Evolutionary conservation across 768 basidiomycete genomes (phyloP).

Genomic region (Hypsizygus marmoreus): DNA sequence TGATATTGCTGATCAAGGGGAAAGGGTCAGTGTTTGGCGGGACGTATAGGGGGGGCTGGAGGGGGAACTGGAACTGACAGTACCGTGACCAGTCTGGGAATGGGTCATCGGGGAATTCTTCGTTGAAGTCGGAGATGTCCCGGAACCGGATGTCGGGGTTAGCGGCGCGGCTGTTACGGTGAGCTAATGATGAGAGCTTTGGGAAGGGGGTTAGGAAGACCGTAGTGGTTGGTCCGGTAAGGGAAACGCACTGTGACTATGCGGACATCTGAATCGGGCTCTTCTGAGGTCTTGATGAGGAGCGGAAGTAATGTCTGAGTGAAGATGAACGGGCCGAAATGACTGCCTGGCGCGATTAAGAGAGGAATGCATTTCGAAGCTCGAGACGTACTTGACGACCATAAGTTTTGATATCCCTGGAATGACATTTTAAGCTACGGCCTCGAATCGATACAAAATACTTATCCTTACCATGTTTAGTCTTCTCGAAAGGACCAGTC

Average conservation of each 20-base stretch:
- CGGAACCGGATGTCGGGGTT: conserved; percentile 27
- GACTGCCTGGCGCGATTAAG: conserved; percentile 15
- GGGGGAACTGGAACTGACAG: conserved; percentile 19
- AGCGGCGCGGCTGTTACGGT: conserved; percentile 21
- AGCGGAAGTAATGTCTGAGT: conserved; percentile 30
- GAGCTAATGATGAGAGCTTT: conserved; percentile 29
- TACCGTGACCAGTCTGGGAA: conserved; percentile 28
- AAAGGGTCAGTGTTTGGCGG: not conserved
- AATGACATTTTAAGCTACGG: not conserved
- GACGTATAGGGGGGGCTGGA: not conserved
- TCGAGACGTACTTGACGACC: conserved; percentile 24
- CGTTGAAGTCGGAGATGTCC: conserved; percentile 33
- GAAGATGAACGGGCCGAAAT: conserved; percentile 31
- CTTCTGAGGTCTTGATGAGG: conserved; percentile 27
- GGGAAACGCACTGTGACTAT: conserved; percentile 25
- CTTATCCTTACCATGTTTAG: conserved; percentile 22
- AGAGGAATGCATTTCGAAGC: not conserved
- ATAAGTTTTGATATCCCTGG: conserved; percentile 19
- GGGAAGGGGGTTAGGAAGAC: no score
- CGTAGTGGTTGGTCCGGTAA: no score
- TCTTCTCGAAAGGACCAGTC: conserved; percentile 19
- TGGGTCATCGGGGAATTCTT: conserved; percentile 26
- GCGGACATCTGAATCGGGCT: conserved; percentile 31
- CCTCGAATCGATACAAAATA: not conserved
- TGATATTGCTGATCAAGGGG: conserved; percentile 43